Evolutionary conservation across 2,329 filamentous ascomycete genomes (phyloP).

Genomic region (Rhytidhysteron rufulum): DNA sequence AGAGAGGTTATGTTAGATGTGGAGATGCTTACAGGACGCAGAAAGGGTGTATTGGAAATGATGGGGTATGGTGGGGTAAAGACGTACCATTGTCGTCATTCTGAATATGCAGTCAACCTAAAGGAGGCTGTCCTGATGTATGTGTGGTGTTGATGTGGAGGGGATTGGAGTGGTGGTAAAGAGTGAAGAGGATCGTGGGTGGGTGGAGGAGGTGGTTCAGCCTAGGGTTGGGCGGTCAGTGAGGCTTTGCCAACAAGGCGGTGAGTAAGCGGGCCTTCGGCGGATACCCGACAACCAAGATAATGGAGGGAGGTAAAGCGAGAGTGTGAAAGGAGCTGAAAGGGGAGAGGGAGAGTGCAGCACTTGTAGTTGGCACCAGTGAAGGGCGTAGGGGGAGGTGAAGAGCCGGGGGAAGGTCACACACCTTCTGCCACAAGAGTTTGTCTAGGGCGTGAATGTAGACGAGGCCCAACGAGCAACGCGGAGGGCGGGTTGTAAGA

Average conservation of each 20-base stretch:
- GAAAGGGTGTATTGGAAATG: too few relatives aligned
- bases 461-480: background rate
- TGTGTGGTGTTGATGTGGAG: slow-evolving; percentile 8
- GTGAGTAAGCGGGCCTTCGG: slow-evolving; percentile 39
- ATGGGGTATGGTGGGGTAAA: slow-evolving; percentile 32
- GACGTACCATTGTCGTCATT: slow-evolving; percentile 63
- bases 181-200: slow-evolving; percentile 20
- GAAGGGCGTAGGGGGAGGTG: slow-evolving; percentile 18
- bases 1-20: too few relatives aligned
- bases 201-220: slow-evolving; percentile 29
- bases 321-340: slow-evolving; percentile 1
- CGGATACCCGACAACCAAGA: slow-evolving; percentile 21
- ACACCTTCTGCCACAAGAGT: background rate
- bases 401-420: slow-evolving; percentile 22
- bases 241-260: slow-evolving; percentile 39
- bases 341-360: slow-evolving; percentile 11
- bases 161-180: slow-evolving; percentile 5
- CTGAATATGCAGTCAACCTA: slow-evolving; percentile 31
- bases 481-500: background rate
- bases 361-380: slow-evolving; percentile 8
- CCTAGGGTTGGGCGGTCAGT: slow-evolving; percentile 38
- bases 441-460: background rate
- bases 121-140: slow-evolving; percentile 28
- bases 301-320: slow-evolving; percentile 11
- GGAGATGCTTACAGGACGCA: slow-evolving; percentile 20